Conservation (phyloP, 805 yeast species). For the Scheffersomyces coipomensis region DNA sequence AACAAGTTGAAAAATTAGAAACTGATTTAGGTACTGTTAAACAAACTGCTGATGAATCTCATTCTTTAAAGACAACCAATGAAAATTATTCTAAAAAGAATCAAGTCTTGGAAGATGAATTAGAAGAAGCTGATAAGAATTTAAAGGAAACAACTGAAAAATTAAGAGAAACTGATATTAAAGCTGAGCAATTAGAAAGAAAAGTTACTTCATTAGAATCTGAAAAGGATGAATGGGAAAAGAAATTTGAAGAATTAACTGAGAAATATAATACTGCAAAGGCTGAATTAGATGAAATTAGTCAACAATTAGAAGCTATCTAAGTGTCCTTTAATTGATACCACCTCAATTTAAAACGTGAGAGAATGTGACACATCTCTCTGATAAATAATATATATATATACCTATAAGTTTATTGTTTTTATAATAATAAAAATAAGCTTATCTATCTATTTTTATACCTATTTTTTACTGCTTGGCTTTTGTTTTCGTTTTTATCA, state of each 20-base stretch:
- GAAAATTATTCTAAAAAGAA: slow-evolving; percentile 90
- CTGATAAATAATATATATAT: too few relatives aligned
- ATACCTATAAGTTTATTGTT: too few relatives aligned
- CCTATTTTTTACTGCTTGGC: too few relatives aligned
- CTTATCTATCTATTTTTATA: too few relatives aligned
- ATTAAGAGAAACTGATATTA: slow-evolving; percentile 92
- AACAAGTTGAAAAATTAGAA: slow-evolving; percentile 77
- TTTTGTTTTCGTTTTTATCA: too few relatives aligned
- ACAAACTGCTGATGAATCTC: slow-evolving; percentile 87
- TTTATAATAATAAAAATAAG: too few relatives aligned
- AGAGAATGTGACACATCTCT: too few relatives aligned
- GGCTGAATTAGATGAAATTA: slow-evolving; percentile 94
- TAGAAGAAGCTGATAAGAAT: slow-evolving; percentile 87
- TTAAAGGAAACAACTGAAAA: slow-evolving; percentile 91
- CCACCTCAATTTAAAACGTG: too few relatives aligned
- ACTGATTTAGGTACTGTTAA: slow-evolving; percentile 70
- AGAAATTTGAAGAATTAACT: slow-evolving; percentile 83
- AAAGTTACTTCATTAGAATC: slow-evolving; percentile 87
- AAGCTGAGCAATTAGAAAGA: slow-evolving; percentile 94
- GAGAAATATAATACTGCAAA: slow-evolving; percentile 80
- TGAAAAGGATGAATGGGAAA: slow-evolving; percentile 89
- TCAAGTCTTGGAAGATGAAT: slow-evolving; percentile 83
- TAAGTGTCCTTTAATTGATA: slow-evolving; percentile 17
- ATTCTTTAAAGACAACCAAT: slow-evolving; percentile 82
- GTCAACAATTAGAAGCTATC: slow-evolving; percentile 87